Conservation (phyloP, 352 stramenopile species). For the Globisporangium middletonii region DNA sequence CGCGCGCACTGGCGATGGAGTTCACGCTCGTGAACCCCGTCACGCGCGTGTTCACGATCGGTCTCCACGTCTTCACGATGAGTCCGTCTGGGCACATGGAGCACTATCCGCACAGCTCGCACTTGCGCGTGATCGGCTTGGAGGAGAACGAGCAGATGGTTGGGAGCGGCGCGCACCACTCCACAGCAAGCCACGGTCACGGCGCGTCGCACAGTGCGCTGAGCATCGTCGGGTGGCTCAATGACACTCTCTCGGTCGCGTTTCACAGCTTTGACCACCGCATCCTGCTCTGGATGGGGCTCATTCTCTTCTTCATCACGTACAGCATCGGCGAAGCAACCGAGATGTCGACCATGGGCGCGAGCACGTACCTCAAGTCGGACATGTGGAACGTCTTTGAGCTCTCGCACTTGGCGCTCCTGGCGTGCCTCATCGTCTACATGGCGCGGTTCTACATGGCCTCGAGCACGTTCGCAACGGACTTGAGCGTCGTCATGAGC, state of each 20-base stretch:
- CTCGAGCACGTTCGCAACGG: conserved; percentile 38
- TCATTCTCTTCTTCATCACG: conserved; percentile 71
- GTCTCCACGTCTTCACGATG: conserved; percentile 78
- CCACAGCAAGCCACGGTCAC: no score
- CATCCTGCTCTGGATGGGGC: conserved; percentile 55
- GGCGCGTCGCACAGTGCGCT: not conserved
- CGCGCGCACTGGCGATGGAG: conserved; percentile 76
- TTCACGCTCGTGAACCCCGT: conserved; percentile 86
- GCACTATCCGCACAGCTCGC: conserved; percentile 76
- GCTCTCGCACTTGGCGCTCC: conserved; percentile 60
- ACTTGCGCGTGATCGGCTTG: conserved; percentile 71
- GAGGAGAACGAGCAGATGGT: conserved; percentile 44
- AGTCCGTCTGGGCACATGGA: conserved; percentile 77
- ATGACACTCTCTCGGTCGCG: conserved; percentile 11
- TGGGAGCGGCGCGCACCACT: no score
- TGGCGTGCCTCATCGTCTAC: conserved; percentile 57
- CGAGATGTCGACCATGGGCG: conserved; percentile 77
- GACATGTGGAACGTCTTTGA: conserved; percentile 90
- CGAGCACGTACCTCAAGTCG: conserved; percentile 63
- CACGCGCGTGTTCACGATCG: conserved; percentile 86
- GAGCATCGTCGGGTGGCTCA: conserved; percentile 1
- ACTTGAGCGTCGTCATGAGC: conserved; percentile 35
- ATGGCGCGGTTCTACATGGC: conserved; percentile 66
- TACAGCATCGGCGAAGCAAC: conserved; percentile 75
- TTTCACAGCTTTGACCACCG: conserved; percentile 42